These are phyloP conservation scores for Chondrus crispus DNA, from an alignment of 23 red algal genomes.

Conservation along the genomic window DNA sequence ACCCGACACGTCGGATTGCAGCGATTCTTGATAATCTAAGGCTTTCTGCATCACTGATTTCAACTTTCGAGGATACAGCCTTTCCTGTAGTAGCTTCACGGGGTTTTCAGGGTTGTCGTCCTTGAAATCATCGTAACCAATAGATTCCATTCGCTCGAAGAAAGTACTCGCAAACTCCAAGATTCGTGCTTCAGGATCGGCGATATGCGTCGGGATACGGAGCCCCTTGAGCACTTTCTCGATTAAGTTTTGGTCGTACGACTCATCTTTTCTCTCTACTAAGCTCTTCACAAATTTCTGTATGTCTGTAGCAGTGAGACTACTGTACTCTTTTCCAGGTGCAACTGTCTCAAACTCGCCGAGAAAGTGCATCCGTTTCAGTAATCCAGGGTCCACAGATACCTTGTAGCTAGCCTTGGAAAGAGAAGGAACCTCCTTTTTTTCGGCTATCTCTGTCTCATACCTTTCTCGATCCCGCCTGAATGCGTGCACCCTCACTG, in stretches of 20 bases:
- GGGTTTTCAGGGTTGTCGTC: not conserved
- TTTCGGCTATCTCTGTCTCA: not conserved
- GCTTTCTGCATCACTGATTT: too few relatives aligned
- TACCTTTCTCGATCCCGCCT: not conserved
- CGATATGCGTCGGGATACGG: not conserved
- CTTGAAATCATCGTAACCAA: not conserved
- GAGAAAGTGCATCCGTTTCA: not conserved
- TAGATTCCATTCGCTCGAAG: constrained; percentile 4
- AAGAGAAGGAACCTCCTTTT: not conserved
- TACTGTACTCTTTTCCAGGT: not conserved
- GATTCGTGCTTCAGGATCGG: not conserved
- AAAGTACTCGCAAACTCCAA: constrained; percentile 1
- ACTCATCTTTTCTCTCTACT: not conserved
- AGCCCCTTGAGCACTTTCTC: not conserved
- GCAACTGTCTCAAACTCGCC: constrained; percentile 7
- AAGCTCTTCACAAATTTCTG: not conserved
- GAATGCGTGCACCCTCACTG: not conserved
- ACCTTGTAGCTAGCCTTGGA: not conserved
- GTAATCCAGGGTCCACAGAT: not conserved
- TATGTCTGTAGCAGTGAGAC: not conserved
- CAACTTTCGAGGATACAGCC: not conserved
- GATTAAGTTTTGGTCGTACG: not conserved
- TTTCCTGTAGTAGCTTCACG: not conserved
- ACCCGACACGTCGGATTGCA: too few relatives aligned
- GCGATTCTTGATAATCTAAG: too few relatives aligned